Percentiles rank a stretch among this genome's conserved stretches.
These are phyloP conservation scores for Telopea speciosissima DNA, from an alignment of 177 flowering plant genomes.

Conservation along the genomic window DNA sequence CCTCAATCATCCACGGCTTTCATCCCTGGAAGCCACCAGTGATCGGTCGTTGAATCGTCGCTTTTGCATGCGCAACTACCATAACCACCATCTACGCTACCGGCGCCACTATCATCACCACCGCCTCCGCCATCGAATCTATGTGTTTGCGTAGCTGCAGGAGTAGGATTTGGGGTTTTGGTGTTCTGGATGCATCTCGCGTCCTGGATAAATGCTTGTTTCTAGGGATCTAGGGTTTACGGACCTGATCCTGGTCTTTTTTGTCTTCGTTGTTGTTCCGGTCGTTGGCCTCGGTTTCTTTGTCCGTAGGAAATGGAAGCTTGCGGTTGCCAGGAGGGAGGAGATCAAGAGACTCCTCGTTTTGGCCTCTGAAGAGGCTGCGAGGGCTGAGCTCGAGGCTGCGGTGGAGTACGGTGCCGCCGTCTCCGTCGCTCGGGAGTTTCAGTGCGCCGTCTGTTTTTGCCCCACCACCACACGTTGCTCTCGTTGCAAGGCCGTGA, in stretches of 20 bases:
- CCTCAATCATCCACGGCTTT: background rate
- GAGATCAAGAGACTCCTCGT: constrained; percentile 55
- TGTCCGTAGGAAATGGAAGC: constrained; percentile 55
- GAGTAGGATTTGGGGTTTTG: constrained; percentile 14
- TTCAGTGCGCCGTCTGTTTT: constrained; percentile 59
- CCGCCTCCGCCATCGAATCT: background rate
- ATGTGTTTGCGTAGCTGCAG: background rate
- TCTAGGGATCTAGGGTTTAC: constrained; percentile 46
- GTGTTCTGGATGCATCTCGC: constrained; percentile 20
- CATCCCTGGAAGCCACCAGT: background rate
- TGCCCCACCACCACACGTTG: constrained; percentile 68
- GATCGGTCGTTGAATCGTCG: background rate
- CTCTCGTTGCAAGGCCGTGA: constrained; percentile 68
- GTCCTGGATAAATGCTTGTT: constrained; percentile 44
- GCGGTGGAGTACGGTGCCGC: constrained; percentile 16
- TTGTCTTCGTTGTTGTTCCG: constrained; percentile 21
- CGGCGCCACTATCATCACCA: too few species aligned
- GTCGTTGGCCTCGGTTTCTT: constrained; percentile 29
- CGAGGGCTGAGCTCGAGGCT: constrained; percentile 62
- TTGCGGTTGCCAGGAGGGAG: constrained; percentile 37
- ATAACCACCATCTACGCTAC: too few species aligned
- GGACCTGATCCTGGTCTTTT: constrained; percentile 25
- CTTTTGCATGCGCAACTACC: background rate
- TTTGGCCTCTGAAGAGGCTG: constrained; percentile 58
- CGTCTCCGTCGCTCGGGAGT: constrained; percentile 12